Evolutionary conservation across 768 basidiomycete species (phyloP), one percentile per base, ranked within the genome.

Genomic region (Amanita brunnescens): DNA sequence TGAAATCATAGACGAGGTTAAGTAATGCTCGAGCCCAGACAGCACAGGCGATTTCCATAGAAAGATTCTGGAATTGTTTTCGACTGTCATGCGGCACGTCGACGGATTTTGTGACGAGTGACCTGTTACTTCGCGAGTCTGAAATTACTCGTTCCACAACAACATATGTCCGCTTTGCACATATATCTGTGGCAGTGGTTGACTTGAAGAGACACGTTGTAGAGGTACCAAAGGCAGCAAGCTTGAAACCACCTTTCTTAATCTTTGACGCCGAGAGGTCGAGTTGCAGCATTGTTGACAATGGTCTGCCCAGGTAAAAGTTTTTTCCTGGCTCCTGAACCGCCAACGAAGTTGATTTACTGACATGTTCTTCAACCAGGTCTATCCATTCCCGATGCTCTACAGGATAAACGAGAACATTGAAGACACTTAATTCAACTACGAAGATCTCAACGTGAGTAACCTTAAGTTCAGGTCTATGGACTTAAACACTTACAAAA

Each of bases 21-120:
- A 60, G 40, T 18, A 60, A 49, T 0, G 45, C 58, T 40, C 35
- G 45, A 14, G 60, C 60, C 62, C 61, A 63, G 9, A 53, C 51
- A 20, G 60, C 42, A 49, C 61, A 61, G 30, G 56, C 42, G 23
- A 62, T 47, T 34, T 62, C 59, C 54, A 52, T 51, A 10, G 47
- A 51, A 2, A 61, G 55, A 26, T 58, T 53, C 16, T 53, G 51
- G 10, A 50, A 30, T 53, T 63, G 62, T 20, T 20, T 57, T 2
- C 21, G 30, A 1, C 49, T 51, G 12, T 60, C 57, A 40, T 56
- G 47, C 6, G 54, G 54, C 20, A 58, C 35, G 24, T 55, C 42
- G 14, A 47, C 26, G 29, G 42, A 29, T 26, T 44, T 44, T 44
- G 23, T 44, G 20, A 44, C 42, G 5, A 44, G 29, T 29, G 23